Base-by-base conservation (phyloP, 2,329 filamentous ascomycete species). In the Salinomyces thailandicus region DNA sequence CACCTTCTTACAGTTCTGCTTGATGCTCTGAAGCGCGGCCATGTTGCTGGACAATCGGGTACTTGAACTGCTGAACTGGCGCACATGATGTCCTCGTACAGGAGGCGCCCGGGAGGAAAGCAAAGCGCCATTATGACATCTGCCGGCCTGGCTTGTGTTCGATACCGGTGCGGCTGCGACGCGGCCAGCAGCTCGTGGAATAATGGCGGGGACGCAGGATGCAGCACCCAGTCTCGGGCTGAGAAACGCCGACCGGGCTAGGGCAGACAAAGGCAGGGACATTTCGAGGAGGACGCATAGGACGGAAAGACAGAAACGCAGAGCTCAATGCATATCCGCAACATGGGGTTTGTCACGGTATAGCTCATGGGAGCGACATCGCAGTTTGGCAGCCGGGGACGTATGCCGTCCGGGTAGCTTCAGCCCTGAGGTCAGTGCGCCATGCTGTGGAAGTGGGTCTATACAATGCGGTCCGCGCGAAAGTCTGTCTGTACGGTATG, bases 1-100 rank as follows among this genome's bases (percentile, higher is more conserved):
- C n/a, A 68, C 66, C 62, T 69, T 69, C 29, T 63, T 58, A 57
- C 66, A 69, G 50, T 66, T 67, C 27, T 55, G 53, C 50, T 53
- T 54, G 39, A 68, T 59, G 12, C 58, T 47, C 19, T 40, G 35
- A 16, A 53, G 31, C 29, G 43, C 37, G 33, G 46, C 37, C 22
- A 37, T 40, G 44, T 47, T 17, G 40, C 13, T 16, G 20, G 30
- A 37, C 11, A 11, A 20, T 15, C 33, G 30, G 20, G 16, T 16
- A 28, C 16, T 28, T 14, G 43, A 30, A 18, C 36, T 46, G 33
- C 43, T 44, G 35, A 34, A 35, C 14, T 20, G 29, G 20, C 38
- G 17, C 19, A 14, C 22, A n/a, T n/a, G 26, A 15, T 12, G 6
- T 5, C 13, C 22, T 22, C 6, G 22, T 14, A n/a, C 5, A 16